Evolutionary conservation across 2,329 filamentous ascomycete species (phyloP).

Genomic region (Gnomoniopsis sp.): DNA sequence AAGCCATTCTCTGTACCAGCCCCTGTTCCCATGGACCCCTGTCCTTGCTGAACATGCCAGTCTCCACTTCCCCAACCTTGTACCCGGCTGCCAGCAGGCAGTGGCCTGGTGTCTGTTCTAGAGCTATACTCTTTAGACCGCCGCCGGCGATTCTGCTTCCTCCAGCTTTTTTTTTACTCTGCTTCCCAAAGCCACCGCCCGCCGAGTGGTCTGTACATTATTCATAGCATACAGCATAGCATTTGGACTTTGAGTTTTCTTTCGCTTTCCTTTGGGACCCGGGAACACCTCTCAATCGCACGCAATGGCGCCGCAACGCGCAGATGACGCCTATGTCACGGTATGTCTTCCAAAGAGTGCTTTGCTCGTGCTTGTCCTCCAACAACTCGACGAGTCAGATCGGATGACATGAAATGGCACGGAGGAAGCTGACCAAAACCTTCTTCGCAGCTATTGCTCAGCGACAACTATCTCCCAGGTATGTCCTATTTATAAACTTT

Average conservation of each 20-base stretch:
- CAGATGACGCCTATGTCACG: conserved; percentile 55
- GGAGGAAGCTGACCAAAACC: conserved; percentile 19
- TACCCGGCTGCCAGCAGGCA: neutral
- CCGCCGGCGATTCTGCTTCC: neutral
- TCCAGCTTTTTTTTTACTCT: neutral
- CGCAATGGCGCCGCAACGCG: conserved; percentile 36
- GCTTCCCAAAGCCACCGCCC: conserved; percentile 10
- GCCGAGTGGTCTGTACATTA: conserved; percentile 15
- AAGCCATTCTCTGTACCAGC: too few species aligned
- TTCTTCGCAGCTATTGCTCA: conserved; percentile 73
- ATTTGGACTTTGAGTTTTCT: conserved; percentile 1
- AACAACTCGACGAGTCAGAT: conserved; percentile 2
- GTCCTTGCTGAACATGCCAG: neutral
- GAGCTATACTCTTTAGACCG: neutral
- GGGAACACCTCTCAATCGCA: conserved; percentile 1
- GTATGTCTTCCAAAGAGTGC: conserved; percentile 36
- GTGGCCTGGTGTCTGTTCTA: neutral
- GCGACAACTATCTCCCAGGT: conserved; percentile 92
- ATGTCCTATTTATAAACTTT: conserved; percentile 27
- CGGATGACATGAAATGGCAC: conserved; percentile 10
- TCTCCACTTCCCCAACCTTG: neutral
- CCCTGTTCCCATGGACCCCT: neutral
- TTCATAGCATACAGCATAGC: conserved; percentile 18
- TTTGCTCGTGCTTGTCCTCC: neutral
- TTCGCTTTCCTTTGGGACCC: conserved; percentile 11